These are phyloP conservation scores for Epicoccum sorghinum DNA, from an alignment of 2,329 filamentous ascomycete species.

Conservation along the genomic window DNA sequence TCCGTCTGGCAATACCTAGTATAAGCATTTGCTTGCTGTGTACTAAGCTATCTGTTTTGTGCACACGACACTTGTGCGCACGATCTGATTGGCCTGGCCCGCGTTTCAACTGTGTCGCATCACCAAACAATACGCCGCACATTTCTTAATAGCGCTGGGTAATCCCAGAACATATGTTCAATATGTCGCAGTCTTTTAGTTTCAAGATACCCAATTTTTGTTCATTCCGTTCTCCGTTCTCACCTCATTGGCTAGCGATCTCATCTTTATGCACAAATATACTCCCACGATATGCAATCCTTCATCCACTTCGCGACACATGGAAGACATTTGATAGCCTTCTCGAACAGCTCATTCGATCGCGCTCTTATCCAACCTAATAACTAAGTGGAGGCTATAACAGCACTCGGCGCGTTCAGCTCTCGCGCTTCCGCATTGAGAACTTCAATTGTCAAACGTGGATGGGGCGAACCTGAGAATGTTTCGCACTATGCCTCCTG, in stretches of 20 bases:
- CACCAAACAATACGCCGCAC: neutral
- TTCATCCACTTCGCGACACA: too few species aligned
- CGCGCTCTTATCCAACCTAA: neutral
- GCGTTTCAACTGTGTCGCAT: slow-evolving; percentile 20
- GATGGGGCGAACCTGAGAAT: slow-evolving; percentile 26
- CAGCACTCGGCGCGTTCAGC: neutral
- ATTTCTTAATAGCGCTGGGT: neutral
- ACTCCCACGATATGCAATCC: too few species aligned
- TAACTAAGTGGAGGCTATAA: neutral
- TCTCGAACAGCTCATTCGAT: too few species aligned
- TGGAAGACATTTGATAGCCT: too few species aligned
- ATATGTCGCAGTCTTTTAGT: slow-evolving; percentile 3
- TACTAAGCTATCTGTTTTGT: neutral
- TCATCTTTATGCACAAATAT: too few species aligned
- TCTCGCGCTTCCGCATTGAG: neutral
- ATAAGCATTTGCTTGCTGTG: too few species aligned
- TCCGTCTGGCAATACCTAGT: too few species aligned
- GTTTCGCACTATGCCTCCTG: slow-evolving; percentile 28
- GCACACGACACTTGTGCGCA: neutral
- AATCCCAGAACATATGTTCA: slow-evolving; percentile 3
- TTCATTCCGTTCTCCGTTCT: neutral
- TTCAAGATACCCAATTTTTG: neutral
- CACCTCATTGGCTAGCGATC: neutral
- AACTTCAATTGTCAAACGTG: neutral
- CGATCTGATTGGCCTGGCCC: slow-evolving; percentile 4